Percentiles rank a stretch among this genome's conserved stretches.
phyloP scores from a whole-genome alignment of 2,329 filamentous ascomycete species.

The Proliferodiscus dingleyae region DNA sequence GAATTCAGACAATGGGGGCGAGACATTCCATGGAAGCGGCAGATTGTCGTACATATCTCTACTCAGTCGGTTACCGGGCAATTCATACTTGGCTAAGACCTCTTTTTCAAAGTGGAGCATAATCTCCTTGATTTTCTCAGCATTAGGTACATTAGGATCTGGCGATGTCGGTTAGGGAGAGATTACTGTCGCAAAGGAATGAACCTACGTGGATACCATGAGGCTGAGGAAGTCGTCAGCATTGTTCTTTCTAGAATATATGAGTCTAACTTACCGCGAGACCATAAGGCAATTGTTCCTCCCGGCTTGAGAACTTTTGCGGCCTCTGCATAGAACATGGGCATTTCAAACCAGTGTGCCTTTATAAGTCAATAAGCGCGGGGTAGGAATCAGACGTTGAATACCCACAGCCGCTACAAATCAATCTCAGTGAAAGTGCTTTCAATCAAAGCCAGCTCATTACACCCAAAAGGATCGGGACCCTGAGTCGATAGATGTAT shows the following conservation, averaged over 20 bases:
- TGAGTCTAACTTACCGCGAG: conserved; percentile 23
- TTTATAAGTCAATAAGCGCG: conserved; percentile 8
- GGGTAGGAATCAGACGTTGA: background rate
- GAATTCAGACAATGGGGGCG: conserved; percentile 29
- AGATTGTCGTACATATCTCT: conserved; percentile 38
- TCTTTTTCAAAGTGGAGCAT: conserved; percentile 35
- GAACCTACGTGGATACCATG: conserved; percentile 16
- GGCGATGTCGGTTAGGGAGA: conserved; percentile 4
- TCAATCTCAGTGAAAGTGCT: background rate
- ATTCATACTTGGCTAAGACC: conserved; percentile 34
- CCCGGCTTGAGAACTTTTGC: conserved; percentile 41
- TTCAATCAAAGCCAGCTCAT: conserved; percentile 12
- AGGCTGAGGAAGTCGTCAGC: conserved; percentile 6
- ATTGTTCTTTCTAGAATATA: background rate
- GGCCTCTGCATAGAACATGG: conserved; percentile 40
- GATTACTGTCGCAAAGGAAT: background rate
- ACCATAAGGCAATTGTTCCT: conserved; percentile 45
- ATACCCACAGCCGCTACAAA: background rate
- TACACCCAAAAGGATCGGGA: background rate
- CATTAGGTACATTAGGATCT: conserved; percentile 36
- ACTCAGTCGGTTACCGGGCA: conserved; percentile 35
- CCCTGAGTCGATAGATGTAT: too few species aligned
- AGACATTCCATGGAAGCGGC: conserved; percentile 40
- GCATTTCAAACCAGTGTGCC: conserved; percentile 48
- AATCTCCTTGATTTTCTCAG: conserved; percentile 32